Evolutionary conservation across 768 basidiomycete genomes (phyloP).

Genomic region (Xanthoconium purpureum): DNA sequence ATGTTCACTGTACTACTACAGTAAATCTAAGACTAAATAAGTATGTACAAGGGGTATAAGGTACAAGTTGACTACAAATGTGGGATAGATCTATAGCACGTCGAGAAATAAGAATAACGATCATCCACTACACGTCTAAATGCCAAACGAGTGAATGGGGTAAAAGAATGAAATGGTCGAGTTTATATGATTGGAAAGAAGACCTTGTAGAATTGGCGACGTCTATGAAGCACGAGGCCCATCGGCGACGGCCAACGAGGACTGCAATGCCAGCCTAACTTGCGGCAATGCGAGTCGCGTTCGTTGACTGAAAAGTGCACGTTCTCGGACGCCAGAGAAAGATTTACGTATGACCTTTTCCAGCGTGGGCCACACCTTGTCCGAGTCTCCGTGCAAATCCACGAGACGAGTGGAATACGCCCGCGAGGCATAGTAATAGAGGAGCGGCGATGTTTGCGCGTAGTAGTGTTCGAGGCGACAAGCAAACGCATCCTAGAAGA

Average conservation of each 20-base stretch:
- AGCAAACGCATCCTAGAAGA: slow-evolving; percentile 65
- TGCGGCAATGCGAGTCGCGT: slow-evolving; percentile 18
- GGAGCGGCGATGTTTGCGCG: slow-evolving; percentile 70
- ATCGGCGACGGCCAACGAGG: slow-evolving; percentile 8
- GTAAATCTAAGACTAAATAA: not conserved
- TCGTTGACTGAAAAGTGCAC: slow-evolving; percentile 27
- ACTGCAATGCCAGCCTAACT: slow-evolving; percentile 12
- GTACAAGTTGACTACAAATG: slow-evolving; percentile 6
- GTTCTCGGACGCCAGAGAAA: slow-evolving; percentile 56
- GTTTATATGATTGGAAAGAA: not conserved
- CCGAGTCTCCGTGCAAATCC: slow-evolving; percentile 64
- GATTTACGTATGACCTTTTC: slow-evolving; percentile 52
- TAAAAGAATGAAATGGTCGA: not conserved
- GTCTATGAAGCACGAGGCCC: slow-evolving; percentile 13
- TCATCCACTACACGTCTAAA: slow-evolving; percentile 3
- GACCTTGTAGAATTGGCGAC: not conserved
- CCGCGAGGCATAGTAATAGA: slow-evolving; percentile 60
- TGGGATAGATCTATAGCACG: slow-evolving; percentile 19
- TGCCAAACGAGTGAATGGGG: slow-evolving; percentile 12
- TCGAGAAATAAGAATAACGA: slow-evolving; percentile 14
- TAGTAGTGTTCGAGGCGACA: slow-evolving; percentile 77
- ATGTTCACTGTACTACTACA: slow-evolving; percentile 10
- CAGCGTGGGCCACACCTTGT: slow-evolving; percentile 82
- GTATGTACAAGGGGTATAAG: slow-evolving; percentile 10
- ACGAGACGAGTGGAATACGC: slow-evolving; percentile 46